Conservation (phyloP, 2,329 filamentous ascomycete genomes). For the Pseudogymnoascus sp. region DNA sequence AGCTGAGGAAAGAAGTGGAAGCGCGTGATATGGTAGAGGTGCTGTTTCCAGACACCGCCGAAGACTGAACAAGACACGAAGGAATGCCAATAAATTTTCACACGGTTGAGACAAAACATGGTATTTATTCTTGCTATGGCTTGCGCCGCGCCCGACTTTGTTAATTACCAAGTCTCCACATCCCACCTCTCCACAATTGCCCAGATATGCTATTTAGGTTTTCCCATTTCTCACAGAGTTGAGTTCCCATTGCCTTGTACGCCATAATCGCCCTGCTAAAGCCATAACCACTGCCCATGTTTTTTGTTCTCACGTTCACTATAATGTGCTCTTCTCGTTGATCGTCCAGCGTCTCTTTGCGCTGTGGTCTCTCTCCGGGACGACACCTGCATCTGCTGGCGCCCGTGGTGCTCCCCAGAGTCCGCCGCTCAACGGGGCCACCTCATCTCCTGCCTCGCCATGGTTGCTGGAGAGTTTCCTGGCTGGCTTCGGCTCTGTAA, state of each 20-base stretch:
- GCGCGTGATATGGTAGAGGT: no score
- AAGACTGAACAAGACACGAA: no score
- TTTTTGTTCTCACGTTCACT: neutral
- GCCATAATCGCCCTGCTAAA: conserved; percentile 4
- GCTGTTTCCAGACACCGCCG: no score
- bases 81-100: no score
- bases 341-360: conserved; percentile 49
- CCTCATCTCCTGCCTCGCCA: conserved; percentile 24
- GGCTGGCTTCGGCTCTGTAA: neutral
- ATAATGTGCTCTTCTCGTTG: conserved; percentile 31
- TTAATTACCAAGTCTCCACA: neutral
- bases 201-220: neutral
- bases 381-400: conserved; percentile 31
- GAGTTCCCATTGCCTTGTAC: neutral
- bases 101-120: neutral
- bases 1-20: no score
- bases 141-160: neutral
- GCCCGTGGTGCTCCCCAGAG: conserved; percentile 39
- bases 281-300: neutral
- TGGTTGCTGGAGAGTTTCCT: neutral
- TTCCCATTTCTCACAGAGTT: conserved; percentile 1
- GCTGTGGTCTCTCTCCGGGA: conserved; percentile 37
- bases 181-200: neutral
- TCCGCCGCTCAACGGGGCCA: conserved; percentile 30
- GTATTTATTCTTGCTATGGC: neutral